Base-by-base conservation (phyloP, 169 alveolate genomes). In the Plasmodium adleri region DNA sequence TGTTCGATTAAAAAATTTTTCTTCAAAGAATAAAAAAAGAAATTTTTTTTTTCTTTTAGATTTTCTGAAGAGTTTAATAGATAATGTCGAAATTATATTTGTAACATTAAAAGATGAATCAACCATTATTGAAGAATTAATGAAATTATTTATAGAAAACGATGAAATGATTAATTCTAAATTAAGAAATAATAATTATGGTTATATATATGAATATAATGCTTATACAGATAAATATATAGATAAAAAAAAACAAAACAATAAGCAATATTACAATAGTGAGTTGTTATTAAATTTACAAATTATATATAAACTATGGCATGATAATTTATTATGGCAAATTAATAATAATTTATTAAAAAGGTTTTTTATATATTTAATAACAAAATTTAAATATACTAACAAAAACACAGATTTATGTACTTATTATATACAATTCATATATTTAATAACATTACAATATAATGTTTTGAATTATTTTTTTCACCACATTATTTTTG, bases 321-420 rank as follows among this genome's bases (percentile, higher is more conserved):
- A 64, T 32, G 91, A 83, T 15, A 83, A 83, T 83, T 83, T 83
- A 9, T 63, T 83, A 20, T 83, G 91, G 91, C 91, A 83, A 52
- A 68, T 83, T 68, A 63, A 83, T 43, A 67, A 68, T 39, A 83
- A 83, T 20, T 70, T 83, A 63, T 28, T 83, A 28, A 83, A 83
- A 63, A 68, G 26, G 5, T 83, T 83, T 70, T 83, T 83, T 60
- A 68, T 50, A 26, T 68, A 68, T 58, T 45, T 83, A 22, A 83
- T 83, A 10, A 67, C 22, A 67, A 70, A 83, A 68, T 83, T 83
- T 63, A 83, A 83, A 49, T 83, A 47, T 72, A 83, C 73, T 72
- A 83, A 50, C 28, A 83, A 83, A 43, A 83, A 83, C 28, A 83
- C 72, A 12, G 85, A 83, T 49, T 22, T 83, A 63, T 83, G 91